These are phyloP conservation scores for Anisodus tanguticus DNA, from an alignment of 257 asterid genomes.

Conservation along the genomic window DNA sequence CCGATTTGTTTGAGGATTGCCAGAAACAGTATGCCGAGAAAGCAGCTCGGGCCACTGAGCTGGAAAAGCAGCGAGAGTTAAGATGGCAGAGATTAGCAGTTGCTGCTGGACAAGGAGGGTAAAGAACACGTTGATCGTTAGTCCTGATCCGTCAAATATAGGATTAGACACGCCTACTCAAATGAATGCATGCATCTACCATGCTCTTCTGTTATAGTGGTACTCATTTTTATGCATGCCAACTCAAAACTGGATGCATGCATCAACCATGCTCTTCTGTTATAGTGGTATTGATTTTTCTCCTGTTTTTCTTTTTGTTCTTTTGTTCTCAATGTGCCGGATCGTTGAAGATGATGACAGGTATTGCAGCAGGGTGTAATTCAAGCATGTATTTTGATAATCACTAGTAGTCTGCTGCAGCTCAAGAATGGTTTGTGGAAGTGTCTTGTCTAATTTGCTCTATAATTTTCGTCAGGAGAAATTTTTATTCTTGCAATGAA, in stretches of 20 bases:
- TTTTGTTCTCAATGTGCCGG: conserved; percentile 40
- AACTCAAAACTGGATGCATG: conserved; percentile 38
- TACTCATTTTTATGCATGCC: conserved; percentile 40
- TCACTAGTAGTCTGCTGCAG: conserved; percentile 38
- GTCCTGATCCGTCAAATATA: conserved; percentile 29
- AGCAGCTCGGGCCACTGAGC: conserved; percentile 35
- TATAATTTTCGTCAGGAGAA: conserved; percentile 33
- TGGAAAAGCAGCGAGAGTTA: conserved; percentile 42
- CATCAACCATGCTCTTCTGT: conserved; percentile 30
- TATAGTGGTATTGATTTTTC: conserved; percentile 48
- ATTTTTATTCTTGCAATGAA: conserved; percentile 7
- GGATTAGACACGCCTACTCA: conserved; percentile 20
- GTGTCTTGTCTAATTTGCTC: conserved; percentile 43
- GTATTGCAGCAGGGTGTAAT: conserved; percentile 54
- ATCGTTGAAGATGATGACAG: conserved; percentile 37
- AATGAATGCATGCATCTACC: conserved; percentile 38
- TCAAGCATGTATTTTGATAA: conserved; percentile 46
- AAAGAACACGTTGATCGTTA: conserved; percentile 11
- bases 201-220: conserved; percentile 38
- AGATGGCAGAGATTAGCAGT: conserved; percentile 62
- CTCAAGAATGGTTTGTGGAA: conserved; percentile 51
- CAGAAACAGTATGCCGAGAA: conserved; percentile 41
- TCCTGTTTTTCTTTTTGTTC: conserved; percentile 27
- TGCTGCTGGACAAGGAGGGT: conserved; percentile 56
- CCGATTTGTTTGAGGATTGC: conserved; percentile 49